Percentiles rank a stretch among this genome's conserved stretches.
These are phyloP conservation scores for Coriolopsis trogii DNA, from an alignment of 1,284 basidiomycete genomes.

Conservation along the genomic window DNA sequence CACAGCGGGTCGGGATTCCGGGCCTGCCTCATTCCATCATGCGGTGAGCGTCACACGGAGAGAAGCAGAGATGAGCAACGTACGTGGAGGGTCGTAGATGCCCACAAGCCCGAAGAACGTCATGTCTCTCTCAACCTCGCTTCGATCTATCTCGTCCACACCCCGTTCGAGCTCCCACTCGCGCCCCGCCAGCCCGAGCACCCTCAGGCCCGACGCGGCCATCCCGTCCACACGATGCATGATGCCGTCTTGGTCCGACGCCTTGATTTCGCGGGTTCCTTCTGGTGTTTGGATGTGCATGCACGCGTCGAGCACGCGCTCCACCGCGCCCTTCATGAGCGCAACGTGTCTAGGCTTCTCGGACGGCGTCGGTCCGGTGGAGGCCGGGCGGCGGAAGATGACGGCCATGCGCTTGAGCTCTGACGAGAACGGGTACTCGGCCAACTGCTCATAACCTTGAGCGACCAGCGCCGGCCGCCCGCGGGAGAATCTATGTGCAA, in stretches of 20 bases:
- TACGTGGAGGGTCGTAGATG: conserved; percentile 72
- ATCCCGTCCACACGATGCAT: conserved; percentile 55
- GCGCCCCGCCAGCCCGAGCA: conserved; percentile 39
- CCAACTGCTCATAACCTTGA: conserved; percentile 6
- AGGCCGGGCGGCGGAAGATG: conserved; percentile 24
- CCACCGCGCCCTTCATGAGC: conserved; percentile 66
- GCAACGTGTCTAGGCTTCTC: conserved; percentile 35
- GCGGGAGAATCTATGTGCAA: conserved; percentile 7
- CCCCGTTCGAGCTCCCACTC: conserved; percentile 8
- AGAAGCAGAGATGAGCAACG: background rate
- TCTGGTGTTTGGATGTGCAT: conserved; percentile 22
- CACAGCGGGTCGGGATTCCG: conserved; percentile 65
- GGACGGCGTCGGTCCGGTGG: no score
- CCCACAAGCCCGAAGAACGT: conserved; percentile 66
- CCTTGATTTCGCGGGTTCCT: conserved; percentile 28
- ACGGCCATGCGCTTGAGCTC: conserved; percentile 63
- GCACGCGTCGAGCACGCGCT: conserved; percentile 60
- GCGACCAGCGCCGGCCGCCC: conserved; percentile 1
- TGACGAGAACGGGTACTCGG: conserved; percentile 62
- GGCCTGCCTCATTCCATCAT: conserved; percentile 22
- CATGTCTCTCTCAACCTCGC: conserved; percentile 60
- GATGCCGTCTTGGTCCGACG: conserved; percentile 43
- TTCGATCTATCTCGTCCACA: conserved; percentile 33
- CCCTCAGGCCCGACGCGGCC: conserved; percentile 59
- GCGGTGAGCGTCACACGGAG: no score